A percentile compares a stretch with the other conserved stretches of the same genome.
Evolutionary conservation across 106 monocot genomes (phyloP).

Genomic region (Dendrobium nobile): DNA sequence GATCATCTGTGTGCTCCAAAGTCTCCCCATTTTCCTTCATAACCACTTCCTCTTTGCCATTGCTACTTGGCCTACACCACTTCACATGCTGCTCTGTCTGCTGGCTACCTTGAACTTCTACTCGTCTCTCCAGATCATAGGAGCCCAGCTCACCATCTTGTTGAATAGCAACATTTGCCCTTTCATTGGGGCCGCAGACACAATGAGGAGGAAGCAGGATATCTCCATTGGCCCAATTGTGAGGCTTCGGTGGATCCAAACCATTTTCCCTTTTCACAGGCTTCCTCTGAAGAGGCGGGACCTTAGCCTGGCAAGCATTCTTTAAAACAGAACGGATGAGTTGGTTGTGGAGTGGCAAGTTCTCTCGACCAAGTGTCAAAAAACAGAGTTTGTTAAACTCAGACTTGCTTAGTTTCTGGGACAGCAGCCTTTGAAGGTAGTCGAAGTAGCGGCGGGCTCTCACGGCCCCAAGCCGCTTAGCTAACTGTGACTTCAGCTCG

Average conservation of each 20-base stretch:
- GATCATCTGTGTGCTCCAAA: conserved; percentile 10
- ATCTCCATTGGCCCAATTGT: conserved; percentile 43
- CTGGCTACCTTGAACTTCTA: conserved; percentile 25
- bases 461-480: conserved; percentile 26
- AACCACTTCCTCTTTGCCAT: conserved; percentile 1
- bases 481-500: conserved; percentile 41
- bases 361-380: conserved; percentile 38
- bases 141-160: conserved; percentile 31
- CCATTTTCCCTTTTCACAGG: conserved; percentile 6
- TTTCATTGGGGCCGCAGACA: conserved; percentile 43
- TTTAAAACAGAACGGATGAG: conserved; percentile 41
- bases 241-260: not conserved
- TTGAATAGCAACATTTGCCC: conserved; percentile 15
- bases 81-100: conserved; percentile 13
- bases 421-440: conserved; percentile 31
- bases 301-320: conserved; percentile 47
- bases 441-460: conserved; percentile 35
- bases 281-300: conserved; percentile 13
- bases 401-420: conserved; percentile 40
- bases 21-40: conserved; percentile 12
- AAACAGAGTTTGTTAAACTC: conserved; percentile 51
- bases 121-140: conserved; percentile 33
- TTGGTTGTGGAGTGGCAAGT: conserved; percentile 46
- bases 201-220: conserved; percentile 32
- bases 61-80: conserved; percentile 16